phyloP scores from a whole-genome alignment of 371 early-diverging fungal genomes.

The Rhizopus microsporus region DNA sequence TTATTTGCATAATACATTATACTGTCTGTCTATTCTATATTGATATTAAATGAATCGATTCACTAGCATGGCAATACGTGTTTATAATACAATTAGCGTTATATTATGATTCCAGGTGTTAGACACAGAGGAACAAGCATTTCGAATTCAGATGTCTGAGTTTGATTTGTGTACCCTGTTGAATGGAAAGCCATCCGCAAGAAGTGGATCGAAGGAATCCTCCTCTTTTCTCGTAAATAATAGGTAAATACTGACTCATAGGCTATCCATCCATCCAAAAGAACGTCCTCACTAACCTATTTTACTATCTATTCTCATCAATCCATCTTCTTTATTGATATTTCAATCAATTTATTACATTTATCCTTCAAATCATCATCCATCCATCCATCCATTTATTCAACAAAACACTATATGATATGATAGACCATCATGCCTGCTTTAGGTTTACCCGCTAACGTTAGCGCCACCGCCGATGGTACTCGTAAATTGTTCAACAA shows the following conservation, averaged over 20 bases:
- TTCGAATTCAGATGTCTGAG: too few relatives aligned
- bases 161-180: too few relatives aligned
- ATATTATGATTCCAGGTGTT: too few relatives aligned
- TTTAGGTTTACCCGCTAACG: slow-evolving; percentile 31
- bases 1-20: too few relatives aligned
- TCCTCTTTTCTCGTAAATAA: background rate
- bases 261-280: background rate
- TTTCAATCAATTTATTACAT: background rate
- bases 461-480: slow-evolving; percentile 45
- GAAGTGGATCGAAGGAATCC: background rate
- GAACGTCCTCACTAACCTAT: background rate
- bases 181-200: too few relatives aligned
- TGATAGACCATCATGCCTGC: slow-evolving; percentile 22
- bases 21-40: too few relatives aligned
- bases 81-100: too few relatives aligned
- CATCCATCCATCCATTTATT: slow-evolving; percentile 17
- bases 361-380: background rate
- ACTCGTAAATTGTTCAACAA: slow-evolving; percentile 81
- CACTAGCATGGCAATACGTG: too few relatives aligned
- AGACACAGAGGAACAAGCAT: too few relatives aligned
- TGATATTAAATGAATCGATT: too few relatives aligned
- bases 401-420: slow-evolving; percentile 1
- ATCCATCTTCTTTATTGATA: background rate
- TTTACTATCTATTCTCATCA: background rate
- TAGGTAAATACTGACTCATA: background rate